Evolutionary conservation across 2,329 filamentous ascomycete species (phyloP).

Genomic region (Colletotrichum phormii): DNA sequence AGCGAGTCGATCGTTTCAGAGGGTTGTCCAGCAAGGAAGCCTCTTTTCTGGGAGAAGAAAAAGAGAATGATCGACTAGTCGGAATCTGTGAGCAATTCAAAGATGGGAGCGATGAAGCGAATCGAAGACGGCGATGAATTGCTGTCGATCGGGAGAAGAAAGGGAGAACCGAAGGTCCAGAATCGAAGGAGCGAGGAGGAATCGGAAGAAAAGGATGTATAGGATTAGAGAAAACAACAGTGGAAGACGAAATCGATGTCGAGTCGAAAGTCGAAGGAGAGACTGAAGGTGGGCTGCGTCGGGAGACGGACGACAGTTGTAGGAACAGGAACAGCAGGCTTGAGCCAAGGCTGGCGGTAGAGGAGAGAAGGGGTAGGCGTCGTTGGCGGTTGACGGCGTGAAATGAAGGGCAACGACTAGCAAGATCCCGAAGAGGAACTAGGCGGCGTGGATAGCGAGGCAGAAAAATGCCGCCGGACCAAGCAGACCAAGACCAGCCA

Average conservation of each 20-base stretch:
- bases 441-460: constrained; percentile 31
- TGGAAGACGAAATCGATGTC: constrained; percentile 16
- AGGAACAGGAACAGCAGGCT: constrained; percentile 29
- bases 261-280: not conserved
- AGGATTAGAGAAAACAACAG: constrained; percentile 16
- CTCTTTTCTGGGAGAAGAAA: constrained; percentile 27
- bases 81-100: constrained; percentile 2
- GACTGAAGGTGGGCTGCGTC: not conserved
- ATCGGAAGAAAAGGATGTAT: constrained; percentile 25
- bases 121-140: constrained; percentile 17
- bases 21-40: constrained; percentile 37
- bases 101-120: constrained; percentile 4
- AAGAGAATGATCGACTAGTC: constrained; percentile 26
- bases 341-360: constrained; percentile 12
- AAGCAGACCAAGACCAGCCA: constrained; percentile 6
- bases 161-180: not conserved
- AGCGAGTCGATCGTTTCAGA: constrained; percentile 27
- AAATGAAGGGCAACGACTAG: constrained; percentile 35
- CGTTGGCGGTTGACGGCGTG: constrained; percentile 24
- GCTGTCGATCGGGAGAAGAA: constrained; percentile 15
- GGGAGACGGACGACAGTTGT: constrained; percentile 5
- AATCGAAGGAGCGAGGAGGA: constrained; percentile 29
- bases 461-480: constrained; percentile 12
- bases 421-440: constrained; percentile 28
- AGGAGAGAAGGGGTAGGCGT: constrained; percentile 21